Conservation (phyloP, 257 asterid genomes). For the Orobanche coerulescens region DNA sequence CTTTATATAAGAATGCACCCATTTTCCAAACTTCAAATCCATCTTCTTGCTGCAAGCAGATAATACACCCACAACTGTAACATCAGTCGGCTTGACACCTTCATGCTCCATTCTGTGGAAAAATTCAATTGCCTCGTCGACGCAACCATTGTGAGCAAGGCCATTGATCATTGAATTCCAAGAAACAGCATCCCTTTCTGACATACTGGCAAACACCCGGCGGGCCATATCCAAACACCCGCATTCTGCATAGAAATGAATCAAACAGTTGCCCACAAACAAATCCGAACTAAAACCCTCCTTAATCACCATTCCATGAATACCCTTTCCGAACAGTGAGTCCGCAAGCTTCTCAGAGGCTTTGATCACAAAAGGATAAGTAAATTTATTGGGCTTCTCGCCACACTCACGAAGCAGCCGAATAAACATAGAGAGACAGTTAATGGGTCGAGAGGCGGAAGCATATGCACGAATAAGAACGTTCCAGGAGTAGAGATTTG, state of each 20-base stretch:
- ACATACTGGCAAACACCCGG: constrained; percentile 44
- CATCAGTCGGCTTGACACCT: constrained; percentile 51
- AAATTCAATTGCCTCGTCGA: constrained; percentile 43
- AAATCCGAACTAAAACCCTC: constrained; percentile 43
- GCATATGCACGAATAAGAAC: constrained; percentile 63
- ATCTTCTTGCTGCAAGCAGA: constrained; percentile 51
- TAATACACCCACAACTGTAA: constrained; percentile 58
- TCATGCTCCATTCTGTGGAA: constrained; percentile 49
- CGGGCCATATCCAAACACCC: constrained; percentile 48
- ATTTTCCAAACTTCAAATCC: constrained; percentile 56
- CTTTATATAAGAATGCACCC: constrained; percentile 46
- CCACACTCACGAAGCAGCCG: constrained; percentile 34
- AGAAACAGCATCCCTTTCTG: constrained; percentile 59
- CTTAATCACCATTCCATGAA: constrained; percentile 72
- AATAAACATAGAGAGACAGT: constrained; percentile 32
- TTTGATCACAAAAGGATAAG: constrained; percentile 75
- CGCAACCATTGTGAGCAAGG: constrained; percentile 40
- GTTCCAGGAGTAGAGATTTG: constrained; percentile 70
- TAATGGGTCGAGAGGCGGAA: constrained; percentile 34
- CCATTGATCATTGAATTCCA: constrained; percentile 83
- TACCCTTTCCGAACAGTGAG: constrained; percentile 43
- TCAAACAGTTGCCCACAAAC: constrained; percentile 53
- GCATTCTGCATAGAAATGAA: constrained; percentile 61
- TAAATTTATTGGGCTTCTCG: constrained; percentile 56
- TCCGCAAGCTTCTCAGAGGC: constrained; percentile 52